Percentiles rank a stretch among this genome's conserved stretches.
phyloP scores from a whole-genome alignment of 2,329 filamentous ascomycete genomes.

The Sarocladiaceae sp. region DNA sequence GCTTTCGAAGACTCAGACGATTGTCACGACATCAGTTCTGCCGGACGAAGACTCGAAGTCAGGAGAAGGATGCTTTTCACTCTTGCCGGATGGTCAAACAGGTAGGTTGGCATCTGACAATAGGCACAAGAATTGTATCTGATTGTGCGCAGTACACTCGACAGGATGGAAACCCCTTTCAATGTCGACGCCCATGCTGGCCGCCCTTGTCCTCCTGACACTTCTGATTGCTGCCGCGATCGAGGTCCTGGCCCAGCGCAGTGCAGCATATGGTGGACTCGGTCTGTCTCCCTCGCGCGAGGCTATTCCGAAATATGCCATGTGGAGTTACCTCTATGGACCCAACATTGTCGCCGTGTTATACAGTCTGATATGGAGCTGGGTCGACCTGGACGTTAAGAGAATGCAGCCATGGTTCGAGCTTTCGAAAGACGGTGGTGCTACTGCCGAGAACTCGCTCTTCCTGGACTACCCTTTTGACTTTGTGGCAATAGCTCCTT shows the following conservation, averaged over 20 bases:
- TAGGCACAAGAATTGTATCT: background rate
- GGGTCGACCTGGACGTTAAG: conserved; percentile 56
- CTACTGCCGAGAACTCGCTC: conserved; percentile 38
- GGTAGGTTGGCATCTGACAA: background rate
- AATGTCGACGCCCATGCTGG: conserved; percentile 27
- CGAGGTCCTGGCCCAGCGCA: conserved; percentile 38
- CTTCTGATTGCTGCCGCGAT: conserved; percentile 37
- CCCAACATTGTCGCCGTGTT: conserved; percentile 51
- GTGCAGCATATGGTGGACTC: conserved; percentile 35
- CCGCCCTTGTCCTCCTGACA: conserved; percentile 29
- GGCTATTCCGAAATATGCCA: conserved; percentile 29
- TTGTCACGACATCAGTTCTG: background rate
- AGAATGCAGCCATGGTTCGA: conserved; percentile 58
- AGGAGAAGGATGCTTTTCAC: background rate
- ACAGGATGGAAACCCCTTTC: conserved; percentile 12
- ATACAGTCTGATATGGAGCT: conserved; percentile 54
- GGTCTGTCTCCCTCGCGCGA: conserved; percentile 19
- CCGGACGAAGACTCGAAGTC: background rate
- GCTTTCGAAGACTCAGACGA: background rate
- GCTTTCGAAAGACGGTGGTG: conserved; percentile 42
- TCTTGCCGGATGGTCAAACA: no score
- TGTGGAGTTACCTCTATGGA: conserved; percentile 42
- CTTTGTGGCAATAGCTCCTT: conserved; percentile 28
- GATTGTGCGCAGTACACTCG: background rate
- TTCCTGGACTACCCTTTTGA: conserved; percentile 48